Conservation (phyloP, 2,329 filamentous ascomycete species). For the Colletotrichum theobromicola region DNA sequence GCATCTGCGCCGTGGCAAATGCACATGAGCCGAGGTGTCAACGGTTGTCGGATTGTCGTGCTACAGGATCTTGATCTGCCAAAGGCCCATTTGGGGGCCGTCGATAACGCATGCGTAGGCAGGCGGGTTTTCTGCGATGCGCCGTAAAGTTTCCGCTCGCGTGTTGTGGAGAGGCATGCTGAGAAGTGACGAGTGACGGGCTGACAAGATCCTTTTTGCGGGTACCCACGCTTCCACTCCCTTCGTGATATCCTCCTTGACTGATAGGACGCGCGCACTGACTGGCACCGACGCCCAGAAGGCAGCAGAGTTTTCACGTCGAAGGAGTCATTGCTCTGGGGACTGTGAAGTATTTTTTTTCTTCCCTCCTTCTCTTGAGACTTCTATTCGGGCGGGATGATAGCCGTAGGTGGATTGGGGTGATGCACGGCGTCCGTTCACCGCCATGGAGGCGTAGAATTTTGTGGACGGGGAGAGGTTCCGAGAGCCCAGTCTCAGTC, state of each 20-base stretch:
- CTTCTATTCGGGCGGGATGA: conserved; percentile 3
- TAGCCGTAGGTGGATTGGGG: conserved; percentile 12
- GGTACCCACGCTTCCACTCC: conserved; percentile 2
- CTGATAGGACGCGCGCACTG: conserved; percentile 8
- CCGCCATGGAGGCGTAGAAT: conserved; percentile 14
- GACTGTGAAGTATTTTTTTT: not conserved
- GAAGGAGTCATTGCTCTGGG: conserved; percentile 19
- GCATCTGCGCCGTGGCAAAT: not conserved
- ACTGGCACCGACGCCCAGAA: conserved; percentile 3
- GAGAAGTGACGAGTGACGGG: conserved; percentile 13
- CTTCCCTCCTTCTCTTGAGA: conserved; percentile 3
- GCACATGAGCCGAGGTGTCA: conserved; percentile 3
- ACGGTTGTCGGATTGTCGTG: not conserved
- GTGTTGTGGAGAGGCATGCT: conserved; percentile 2
- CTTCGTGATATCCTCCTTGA: not conserved
- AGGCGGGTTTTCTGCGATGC: conserved; percentile 12
- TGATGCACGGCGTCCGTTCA: conserved; percentile 17
- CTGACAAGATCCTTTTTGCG: not conserved
- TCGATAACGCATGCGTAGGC: conserved; percentile 10
- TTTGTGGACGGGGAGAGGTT: conserved; percentile 19
- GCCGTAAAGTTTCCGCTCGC: conserved; percentile 14
- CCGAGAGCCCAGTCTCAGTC: conserved; percentile 14
- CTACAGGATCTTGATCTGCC: conserved; percentile 14
- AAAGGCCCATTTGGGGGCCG: conserved; percentile 2
- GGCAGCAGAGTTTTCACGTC: conserved; percentile 11